Base-by-base conservation (phyloP, 106 monocot species). In the Dendrobium officinale region DNA sequence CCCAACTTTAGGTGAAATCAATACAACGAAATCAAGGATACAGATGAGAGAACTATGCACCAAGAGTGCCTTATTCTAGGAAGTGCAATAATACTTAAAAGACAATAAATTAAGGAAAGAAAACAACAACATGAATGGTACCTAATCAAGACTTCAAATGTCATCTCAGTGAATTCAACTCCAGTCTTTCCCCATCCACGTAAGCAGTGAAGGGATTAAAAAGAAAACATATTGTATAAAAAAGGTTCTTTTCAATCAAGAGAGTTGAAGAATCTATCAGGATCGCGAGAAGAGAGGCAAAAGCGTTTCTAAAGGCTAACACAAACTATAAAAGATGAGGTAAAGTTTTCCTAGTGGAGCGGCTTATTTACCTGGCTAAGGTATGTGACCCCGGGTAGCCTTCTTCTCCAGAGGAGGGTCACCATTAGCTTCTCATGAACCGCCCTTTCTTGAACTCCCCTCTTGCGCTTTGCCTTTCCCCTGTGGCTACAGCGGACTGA, bases 401-500 rank as follows among this genome's bases (percentile, higher is more conserved):
- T 70, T 70, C 70, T 70, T 70, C 33, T 27, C 29, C 31, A 70
- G 31, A 70, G 33, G 33, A 2, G 13, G 8, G 31, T 33, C 33
- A 15, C 70, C 29, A 70, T 70, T 70, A 19, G 59, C 67, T 27
- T 67, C 67, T 59, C 59, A 59, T n/a, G 59, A 64, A 24, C 64
- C 19, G 1, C 24, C 19, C 75, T 42, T 13, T 75, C 19, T 19
- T 1, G 4, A 5, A 19, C 41, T 20, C 43, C 15, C 75, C 40
- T 17, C 37, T 9, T 18, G 43, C 20, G 19, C 2, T 19, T 10
- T 16, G 29, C 17, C 10, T 18, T 37, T 16, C 16, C 2, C 37
- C 40, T 0, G 51, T 13, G 51, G 51, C 51, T 9, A 51, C 13
- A 9, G 51, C 51, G 51, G 51, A 51, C 11, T 51, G 51, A 51